Evolutionary conservation across 495 filamentous ascomycete genomes (phyloP), one percentile per base, ranked within the genome.

Genomic region (Paragyromitra xinjiangensis): DNA sequence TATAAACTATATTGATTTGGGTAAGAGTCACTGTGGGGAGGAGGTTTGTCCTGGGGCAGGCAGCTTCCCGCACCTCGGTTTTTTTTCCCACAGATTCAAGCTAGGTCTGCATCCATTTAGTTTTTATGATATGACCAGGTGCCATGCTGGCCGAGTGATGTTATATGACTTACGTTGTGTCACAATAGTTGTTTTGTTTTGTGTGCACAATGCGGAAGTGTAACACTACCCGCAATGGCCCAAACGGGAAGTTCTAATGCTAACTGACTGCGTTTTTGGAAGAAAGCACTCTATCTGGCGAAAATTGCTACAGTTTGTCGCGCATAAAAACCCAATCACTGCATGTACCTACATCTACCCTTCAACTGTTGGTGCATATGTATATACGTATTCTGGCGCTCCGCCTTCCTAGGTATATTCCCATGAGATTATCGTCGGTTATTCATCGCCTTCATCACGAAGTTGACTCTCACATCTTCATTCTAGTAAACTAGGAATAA

Each of bases 121-220:
- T 45, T 45, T 34, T 3, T n/a, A 48, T 5, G 11, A 22, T 8
- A 37, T 56, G 26, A 6, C 11, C 34, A n/a, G n/a, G 26, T 45
- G 44, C 29, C 8, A 44, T 8, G 40, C 26, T 3, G 29, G 44
- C 11, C 56, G 68, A 62, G 68, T 71, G 56, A 69, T 51, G 42
- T n/a, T 24, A 29, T 44, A 50, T 71, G 68, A 62, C 29, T 11
- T 14, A 26, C 1, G 1, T n/a, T 24, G 29, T 26, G 14, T 29
- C 53, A 5, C 53, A 14, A 56, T 11, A 1, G 24, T 26, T 56
- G 22, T 51, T 53, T 37, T 67, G 3, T 39, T 37, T 37, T 6
- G 22, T 51, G 19, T 48, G 4, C 16, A 16, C 29, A 16, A 45
- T 45, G 12, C 12, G 11, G 9, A 14, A 12, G 19, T 26, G 9